Conservation (phyloP, 768 basidiomycete genomes). For the Kwoniella bestiolae region DNA sequence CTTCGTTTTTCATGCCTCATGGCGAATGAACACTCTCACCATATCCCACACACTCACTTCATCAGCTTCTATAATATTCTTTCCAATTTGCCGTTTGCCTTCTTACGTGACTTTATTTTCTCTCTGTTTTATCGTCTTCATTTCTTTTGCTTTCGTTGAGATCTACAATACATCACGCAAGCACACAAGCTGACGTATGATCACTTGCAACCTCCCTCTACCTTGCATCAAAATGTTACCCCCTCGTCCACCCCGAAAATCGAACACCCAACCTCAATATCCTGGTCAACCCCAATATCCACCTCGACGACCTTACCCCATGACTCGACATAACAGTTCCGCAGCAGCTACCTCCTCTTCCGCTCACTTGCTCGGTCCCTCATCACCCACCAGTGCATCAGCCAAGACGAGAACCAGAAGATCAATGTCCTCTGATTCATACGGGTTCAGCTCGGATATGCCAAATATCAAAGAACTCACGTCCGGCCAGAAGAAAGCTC, state of each 20-base stretch:
- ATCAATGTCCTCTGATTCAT: slow-evolving; percentile 50
- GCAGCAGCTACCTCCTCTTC: slow-evolving; percentile 35
- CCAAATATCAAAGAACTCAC: slow-evolving; percentile 30
- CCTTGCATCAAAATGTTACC: slow-evolving; percentile 3
- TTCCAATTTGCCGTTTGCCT: neutral
- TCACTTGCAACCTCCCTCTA: neutral
- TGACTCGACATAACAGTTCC: slow-evolving; percentile 29
- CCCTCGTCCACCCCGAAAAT: slow-evolving; percentile 2
- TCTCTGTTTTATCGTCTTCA: neutral
- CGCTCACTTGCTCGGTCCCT: slow-evolving; percentile 30
- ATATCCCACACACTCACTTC: neutral
- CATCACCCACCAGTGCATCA: slow-evolving; percentile 27
- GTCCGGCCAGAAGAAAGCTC: slow-evolving; percentile 44
- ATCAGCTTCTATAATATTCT: neutral
- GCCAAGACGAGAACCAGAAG: slow-evolving; percentile 35
- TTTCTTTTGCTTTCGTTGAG: neutral
- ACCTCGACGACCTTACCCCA: slow-evolving; percentile 16
- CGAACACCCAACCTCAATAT: slow-evolving; percentile 4
- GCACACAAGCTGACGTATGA: neutral
- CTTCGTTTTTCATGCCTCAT: neutral
- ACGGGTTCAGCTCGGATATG: slow-evolving; percentile 29
- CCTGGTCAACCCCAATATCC: slow-evolving; percentile 9
- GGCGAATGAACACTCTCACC: neutral
- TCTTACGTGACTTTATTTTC: neutral
- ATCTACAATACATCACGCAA: neutral